Conservation (phyloP, 2,329 filamentous ascomycete species). For the Neofusicoccum sp. region DNA sequence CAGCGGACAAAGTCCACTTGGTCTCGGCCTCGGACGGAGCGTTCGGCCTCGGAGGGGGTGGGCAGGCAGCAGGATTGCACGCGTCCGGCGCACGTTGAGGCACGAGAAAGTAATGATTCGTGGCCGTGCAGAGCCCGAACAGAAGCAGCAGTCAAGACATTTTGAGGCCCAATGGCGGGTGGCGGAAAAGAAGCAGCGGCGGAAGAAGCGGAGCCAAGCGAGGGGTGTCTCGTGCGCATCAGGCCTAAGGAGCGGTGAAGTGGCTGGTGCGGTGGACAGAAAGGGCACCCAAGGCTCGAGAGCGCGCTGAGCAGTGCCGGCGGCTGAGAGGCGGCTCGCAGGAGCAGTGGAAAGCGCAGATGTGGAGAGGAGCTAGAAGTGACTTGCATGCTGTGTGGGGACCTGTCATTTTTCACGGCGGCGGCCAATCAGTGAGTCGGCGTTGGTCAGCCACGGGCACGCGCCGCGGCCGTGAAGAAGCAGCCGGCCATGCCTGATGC, state of each 20-base stretch:
- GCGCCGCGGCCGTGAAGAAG: neutral
- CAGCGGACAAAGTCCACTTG: too few relatives aligned
- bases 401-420: neutral
- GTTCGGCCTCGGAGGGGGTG: neutral
- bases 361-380: slow-evolving; percentile 13
- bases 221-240: neutral
- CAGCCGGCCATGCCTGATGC: too few relatives aligned
- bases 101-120: neutral
- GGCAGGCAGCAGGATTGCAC: neutral
- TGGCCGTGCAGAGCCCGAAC: neutral
- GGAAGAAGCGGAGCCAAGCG: neutral
- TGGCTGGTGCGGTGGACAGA: neutral
- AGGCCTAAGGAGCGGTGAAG: neutral
- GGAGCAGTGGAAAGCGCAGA: neutral
- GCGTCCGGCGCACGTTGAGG: neutral
- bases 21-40: too few relatives aligned
- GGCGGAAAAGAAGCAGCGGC: neutral
- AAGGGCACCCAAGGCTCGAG: neutral
- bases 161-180: neutral
- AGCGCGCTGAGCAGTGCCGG: neutral
- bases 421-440: neutral
- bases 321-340: neutral
- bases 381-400: slow-evolving; percentile 6
- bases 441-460: neutral
- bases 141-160: neutral